A percentile compares a stretch with the other conserved stretches of the same genome.
These are phyloP conservation scores for Hibiscus mutabilis DNA, from an alignment of 345 rosid species.

Conservation along the genomic window DNA sequence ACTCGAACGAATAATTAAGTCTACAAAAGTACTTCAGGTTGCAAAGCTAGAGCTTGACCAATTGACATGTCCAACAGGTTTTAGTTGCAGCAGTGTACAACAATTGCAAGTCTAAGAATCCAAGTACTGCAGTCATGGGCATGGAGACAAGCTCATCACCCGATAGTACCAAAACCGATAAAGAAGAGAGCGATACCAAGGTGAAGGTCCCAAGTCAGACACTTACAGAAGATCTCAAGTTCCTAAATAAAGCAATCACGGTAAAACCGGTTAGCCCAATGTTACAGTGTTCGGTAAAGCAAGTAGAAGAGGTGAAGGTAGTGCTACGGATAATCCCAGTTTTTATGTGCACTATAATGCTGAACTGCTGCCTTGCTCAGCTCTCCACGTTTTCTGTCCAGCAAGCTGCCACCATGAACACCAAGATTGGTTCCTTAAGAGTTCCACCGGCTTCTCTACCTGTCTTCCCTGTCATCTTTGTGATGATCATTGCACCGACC, in stretches of 20 bases:
- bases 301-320: constrained; percentile 62
- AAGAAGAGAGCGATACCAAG: constrained; percentile 7
- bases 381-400: constrained; percentile 90
- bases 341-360: constrained; percentile 79
- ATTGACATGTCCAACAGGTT: constrained; percentile 33
- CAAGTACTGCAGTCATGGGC: constrained; percentile 52
- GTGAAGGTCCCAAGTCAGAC: constrained; percentile 11
- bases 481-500: constrained; percentile 60
- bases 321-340: constrained; percentile 61
- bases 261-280: constrained; percentile 19
- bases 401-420: constrained; percentile 85
- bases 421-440: constrained; percentile 50
- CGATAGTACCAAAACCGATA: constrained; percentile 16
- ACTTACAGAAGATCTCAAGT: constrained; percentile 29
- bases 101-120: constrained; percentile 24
- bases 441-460: constrained; percentile 93
- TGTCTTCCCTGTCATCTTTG: constrained; percentile 69
- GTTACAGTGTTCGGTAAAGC: constrained; percentile 44
- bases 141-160: constrained; percentile 48
- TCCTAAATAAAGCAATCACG: constrained; percentile 39
- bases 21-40: neutral
- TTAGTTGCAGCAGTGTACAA: constrained; percentile 46
- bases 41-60: neutral
- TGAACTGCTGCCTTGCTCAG: constrained; percentile 91
- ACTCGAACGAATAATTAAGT: neutral